Evolutionary conservation across 805 yeast species (phyloP).

Genomic region (Hanseniaspora thailandica): DNA sequence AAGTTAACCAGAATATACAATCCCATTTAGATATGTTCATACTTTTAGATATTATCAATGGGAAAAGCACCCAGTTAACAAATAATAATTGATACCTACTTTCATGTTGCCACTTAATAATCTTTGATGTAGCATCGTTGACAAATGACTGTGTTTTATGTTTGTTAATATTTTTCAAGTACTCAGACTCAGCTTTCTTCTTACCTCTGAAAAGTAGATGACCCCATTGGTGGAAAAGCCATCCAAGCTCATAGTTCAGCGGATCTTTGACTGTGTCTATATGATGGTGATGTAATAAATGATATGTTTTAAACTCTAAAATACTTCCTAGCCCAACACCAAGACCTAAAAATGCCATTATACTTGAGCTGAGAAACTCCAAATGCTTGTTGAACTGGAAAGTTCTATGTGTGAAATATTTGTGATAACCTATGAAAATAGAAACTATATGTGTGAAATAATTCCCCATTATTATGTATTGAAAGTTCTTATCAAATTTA

Average conservation of each 20-base stretch:
- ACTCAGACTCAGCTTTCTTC: conserved; percentile 36
- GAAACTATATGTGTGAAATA: conserved; percentile 18
- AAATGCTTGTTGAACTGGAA: conserved; percentile 20
- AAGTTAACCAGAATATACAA: conserved; percentile 55
- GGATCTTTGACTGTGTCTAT: conserved; percentile 87
- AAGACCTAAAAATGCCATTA: conserved; percentile 22
- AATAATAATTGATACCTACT: conserved; percentile 49
- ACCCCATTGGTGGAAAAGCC: conserved; percentile 75
- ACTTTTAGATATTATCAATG: conserved; percentile 51
- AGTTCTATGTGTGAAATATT: conserved; percentile 23
- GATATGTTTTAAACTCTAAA: conserved; percentile 30
- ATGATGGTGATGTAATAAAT: conserved; percentile 80
- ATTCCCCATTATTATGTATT: background rate
- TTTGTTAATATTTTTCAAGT: conserved; percentile 4
- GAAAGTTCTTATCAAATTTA: conserved; percentile 14
- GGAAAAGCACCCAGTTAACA: conserved; percentile 46
- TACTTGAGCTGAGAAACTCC: conserved; percentile 15
- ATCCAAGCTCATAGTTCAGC: conserved; percentile 68
- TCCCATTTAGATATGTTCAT: conserved; percentile 73
- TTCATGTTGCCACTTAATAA: conserved; percentile 55
- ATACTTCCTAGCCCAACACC: conserved; percentile 24
- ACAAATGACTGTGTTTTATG: background rate
- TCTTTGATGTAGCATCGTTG: background rate
- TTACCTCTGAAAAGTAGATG: conserved; percentile 69
- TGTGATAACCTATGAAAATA: conserved; percentile 24